phyloP scores from a whole-genome alignment of 306 rosid species.

The Cicer bijugum region DNA sequence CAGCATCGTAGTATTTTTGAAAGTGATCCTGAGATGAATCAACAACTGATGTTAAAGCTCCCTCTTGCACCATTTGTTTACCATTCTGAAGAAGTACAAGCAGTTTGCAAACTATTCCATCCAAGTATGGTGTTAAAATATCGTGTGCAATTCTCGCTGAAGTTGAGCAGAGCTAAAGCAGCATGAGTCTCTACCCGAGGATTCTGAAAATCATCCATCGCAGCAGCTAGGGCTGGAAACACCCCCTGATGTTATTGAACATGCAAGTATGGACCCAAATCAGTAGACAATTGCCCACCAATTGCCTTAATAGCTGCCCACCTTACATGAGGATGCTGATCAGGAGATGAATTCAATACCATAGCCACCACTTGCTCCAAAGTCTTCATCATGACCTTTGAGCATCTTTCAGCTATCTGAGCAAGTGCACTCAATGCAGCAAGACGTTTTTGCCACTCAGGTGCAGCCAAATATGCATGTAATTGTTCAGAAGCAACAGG shows the following conservation, averaged over 20 bases:
- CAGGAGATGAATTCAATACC: conserved; percentile 90
- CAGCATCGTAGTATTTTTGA: conserved; percentile 94
- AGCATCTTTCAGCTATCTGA: conserved; percentile 92
- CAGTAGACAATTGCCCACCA: conserved; percentile 86
- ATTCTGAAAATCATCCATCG: conserved; percentile 99
- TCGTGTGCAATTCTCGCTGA: conserved; percentile 98
- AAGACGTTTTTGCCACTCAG: conserved; percentile 93
- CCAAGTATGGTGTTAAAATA: conserved; percentile 85
- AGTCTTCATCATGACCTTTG: conserved; percentile 91
- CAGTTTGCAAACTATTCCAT: conserved; percentile 91
- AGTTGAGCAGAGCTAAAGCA: conserved; percentile 98
- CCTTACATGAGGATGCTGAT: conserved; percentile 97
- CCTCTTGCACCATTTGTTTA: too few species aligned
- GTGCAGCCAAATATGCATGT: conserved; percentile 80
- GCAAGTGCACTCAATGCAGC: conserved; percentile 90
- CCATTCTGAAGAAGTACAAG: conserved; percentile 96
- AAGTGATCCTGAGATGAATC: conserved; percentile 99
- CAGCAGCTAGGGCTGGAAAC: conserved; percentile 85
- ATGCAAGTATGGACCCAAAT: conserved; percentile 97
- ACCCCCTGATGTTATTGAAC: conserved; percentile 80
- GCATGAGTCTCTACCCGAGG: too few species aligned
- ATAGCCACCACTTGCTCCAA: conserved; percentile 98
- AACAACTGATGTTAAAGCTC: conserved; percentile 97
- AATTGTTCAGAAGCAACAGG: conserved; percentile 94
- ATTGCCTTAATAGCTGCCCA: conserved; percentile 99